These are phyloP conservation scores for Dimocarpus longan DNA, from an alignment of 345 rosid species.

Conservation along the genomic window DNA sequence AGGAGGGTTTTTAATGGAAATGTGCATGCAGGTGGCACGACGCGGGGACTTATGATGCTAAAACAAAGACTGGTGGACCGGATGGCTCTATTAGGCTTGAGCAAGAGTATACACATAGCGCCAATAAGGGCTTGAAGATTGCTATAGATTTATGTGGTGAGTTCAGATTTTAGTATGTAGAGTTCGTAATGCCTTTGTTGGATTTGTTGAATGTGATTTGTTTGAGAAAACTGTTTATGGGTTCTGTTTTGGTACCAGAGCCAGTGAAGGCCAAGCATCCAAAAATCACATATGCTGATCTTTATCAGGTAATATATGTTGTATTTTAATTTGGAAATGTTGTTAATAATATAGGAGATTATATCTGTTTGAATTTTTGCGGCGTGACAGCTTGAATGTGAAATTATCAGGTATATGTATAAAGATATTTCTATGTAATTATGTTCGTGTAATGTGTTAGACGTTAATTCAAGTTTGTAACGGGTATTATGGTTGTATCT, in stretches of 20 bases:
- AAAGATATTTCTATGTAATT: background rate
- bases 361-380: background rate
- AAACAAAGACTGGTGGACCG: slow-evolving; percentile 83
- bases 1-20: background rate
- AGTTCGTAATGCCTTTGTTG: background rate
- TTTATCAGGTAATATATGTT: slow-evolving; percentile 60
- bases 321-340: background rate
- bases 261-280: slow-evolving; percentile 69
- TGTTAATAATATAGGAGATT: background rate
- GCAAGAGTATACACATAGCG: slow-evolving; percentile 47
- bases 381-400: background rate
- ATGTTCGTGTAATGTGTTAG: background rate
- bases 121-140: slow-evolving; percentile 62
- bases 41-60: slow-evolving; percentile 89
- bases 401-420: background rate
- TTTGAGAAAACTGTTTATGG: slow-evolving; percentile 15
- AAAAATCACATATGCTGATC: slow-evolving; percentile 69
- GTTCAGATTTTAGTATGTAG: background rate
- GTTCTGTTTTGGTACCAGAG: slow-evolving; percentile 46
- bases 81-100: slow-evolving; percentile 73
- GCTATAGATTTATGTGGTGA: slow-evolving; percentile 78
- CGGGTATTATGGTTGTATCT: background rate
- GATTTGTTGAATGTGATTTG: background rate
- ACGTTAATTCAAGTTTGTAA: background rate
- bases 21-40: slow-evolving; percentile 69